phyloP scores from a whole-genome alignment of 2,329 filamentous ascomycete species.

The Didymella exigua region DNA sequence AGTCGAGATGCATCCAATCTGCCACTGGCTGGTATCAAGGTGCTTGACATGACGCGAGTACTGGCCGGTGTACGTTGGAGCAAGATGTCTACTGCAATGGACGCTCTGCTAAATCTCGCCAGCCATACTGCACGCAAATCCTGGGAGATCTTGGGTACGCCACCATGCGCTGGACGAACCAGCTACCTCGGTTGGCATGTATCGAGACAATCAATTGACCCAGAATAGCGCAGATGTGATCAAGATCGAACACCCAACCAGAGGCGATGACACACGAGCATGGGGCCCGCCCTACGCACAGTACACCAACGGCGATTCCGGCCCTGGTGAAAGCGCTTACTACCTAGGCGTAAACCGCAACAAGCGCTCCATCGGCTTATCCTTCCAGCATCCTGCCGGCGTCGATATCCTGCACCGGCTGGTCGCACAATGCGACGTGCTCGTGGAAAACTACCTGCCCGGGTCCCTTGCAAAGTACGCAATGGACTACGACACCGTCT shows the following conservation, averaged over 20 bases:
- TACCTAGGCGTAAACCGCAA: conserved; percentile 96
- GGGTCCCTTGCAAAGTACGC: conserved; percentile 87
- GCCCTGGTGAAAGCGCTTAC: conserved; percentile 91
- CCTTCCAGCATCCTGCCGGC: conserved; percentile 83
- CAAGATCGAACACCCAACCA: conserved; percentile 88
- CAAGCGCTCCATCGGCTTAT: conserved; percentile 91
- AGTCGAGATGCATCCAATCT: conserved; percentile 55
- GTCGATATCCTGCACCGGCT: conserved; percentile 87
- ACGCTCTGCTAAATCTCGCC: conserved; percentile 25
- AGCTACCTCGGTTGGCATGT: conserved; percentile 39
- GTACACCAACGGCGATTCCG: conserved; percentile 66
- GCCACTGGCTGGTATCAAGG: conserved; percentile 83
- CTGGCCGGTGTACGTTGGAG: conserved; percentile 77
- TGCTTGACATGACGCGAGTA: conserved; percentile 96
- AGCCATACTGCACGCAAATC: conserved; percentile 98
- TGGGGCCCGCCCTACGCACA: conserved; percentile 95
- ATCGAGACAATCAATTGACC: conserved; percentile 20
- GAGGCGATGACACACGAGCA: conserved; percentile 82
- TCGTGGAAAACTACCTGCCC: conserved; percentile 97
- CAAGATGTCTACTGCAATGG: neutral
- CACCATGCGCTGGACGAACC: conserved; percentile 38
- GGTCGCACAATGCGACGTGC: conserved; percentile 81
- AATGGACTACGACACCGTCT: conserved; percentile 84
- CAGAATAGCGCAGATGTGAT: conserved; percentile 83
- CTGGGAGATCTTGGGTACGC: conserved; percentile 90